Evolutionary conservation across 768 basidiomycete genomes (phyloP), one percentile per base, ranked within the genome.

Genomic region (Boletus sp.): DNA sequence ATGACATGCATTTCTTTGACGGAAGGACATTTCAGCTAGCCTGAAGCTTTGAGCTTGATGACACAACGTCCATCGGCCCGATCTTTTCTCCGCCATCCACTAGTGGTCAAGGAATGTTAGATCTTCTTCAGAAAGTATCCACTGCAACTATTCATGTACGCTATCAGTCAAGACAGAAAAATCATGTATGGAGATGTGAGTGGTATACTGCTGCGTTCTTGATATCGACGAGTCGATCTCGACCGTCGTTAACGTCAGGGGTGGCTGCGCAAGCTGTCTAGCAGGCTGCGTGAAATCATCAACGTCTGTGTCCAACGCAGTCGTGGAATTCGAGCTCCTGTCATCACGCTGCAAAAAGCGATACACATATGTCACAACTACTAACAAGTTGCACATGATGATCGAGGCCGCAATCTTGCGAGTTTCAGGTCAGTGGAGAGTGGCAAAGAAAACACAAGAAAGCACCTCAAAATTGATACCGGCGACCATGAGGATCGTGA

Each of bases 341-440:
- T 19, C 19, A 13, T 56, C 35, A 10, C 5, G 23, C 34, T 25
- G 29, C 45, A 41, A 37, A 44, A 44, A 23, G 30, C 58, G 63
- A 42, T 62, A 62, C 13, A 17, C 17, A n/a, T 19, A 63, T 9
- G 61, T 62, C 41, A 64, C 61, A 21, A 54, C 42, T 13, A 62
- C 58, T 4, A 64, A 41, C 7, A 60, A 27, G 23, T 62, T 64
- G 41, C 61, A 64, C 27, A 63, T 39, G 3, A 60, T 60, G 30
- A 54, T 39, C 10, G 58, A 55, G 7, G 41, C n/a, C 2, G 47
- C 51, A 15, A 49, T 29, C 63, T 64, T 21, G 10, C 15, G 17
- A 29, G 14, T 32, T 41, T 15, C 3, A 13, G 1, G 23, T 47
- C 44, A 38, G 33, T 2, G 19, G 8, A n/a, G 37, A 21, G 29